phyloP scores from a whole-genome alignment of 2,329 filamentous ascomycete species.

The Aspergillus candidus region DNA sequence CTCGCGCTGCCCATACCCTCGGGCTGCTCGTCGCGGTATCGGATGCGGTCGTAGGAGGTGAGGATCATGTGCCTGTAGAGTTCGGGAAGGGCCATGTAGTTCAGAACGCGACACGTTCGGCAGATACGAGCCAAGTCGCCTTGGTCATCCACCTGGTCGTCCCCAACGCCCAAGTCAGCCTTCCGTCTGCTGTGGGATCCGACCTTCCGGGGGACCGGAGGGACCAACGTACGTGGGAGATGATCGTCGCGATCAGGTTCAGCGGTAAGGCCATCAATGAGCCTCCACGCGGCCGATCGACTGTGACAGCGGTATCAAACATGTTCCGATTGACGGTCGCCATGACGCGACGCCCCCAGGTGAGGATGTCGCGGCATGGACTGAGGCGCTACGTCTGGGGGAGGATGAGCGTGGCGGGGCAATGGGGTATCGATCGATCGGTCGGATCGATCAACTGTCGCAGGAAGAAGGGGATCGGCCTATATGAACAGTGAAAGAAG shows the following conservation, averaged over 20 bases:
- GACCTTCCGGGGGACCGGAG: background rate
- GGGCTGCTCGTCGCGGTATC: slow-evolving; percentile 52
- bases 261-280: slow-evolving; percentile 46
- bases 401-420: background rate
- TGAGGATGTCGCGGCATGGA: slow-evolving; percentile 23
- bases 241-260: slow-evolving; percentile 53
- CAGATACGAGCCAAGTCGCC: slow-evolving; percentile 55
- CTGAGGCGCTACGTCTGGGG: slow-evolving; percentile 11
- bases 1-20: slow-evolving; percentile 58
- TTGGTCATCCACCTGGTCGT: slow-evolving; percentile 49
- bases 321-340: slow-evolving; percentile 38
- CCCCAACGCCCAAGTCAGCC: slow-evolving; percentile 1
- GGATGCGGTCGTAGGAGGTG: slow-evolving; percentile 53
- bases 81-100: slow-evolving; percentile 59
- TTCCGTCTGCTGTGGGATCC: background rate
- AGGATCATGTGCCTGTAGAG: slow-evolving; percentile 54
- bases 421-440: slow-evolving; percentile 9
- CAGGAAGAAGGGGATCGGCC: background rate
- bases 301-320: slow-evolving; percentile 33
- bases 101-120: slow-evolving; percentile 55
- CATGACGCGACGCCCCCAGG: slow-evolving; percentile 33
- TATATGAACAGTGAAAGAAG: background rate
- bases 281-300: slow-evolving; percentile 23
- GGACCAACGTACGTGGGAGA: slow-evolving; percentile 44
- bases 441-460: background rate